A percentile compares a stretch with the other conserved stretches of the same genome.
These are phyloP conservation scores for Catunica adiposa DNA, from an alignment of 2,329 filamentous ascomycete genomes.

Conservation along the genomic window DNA sequence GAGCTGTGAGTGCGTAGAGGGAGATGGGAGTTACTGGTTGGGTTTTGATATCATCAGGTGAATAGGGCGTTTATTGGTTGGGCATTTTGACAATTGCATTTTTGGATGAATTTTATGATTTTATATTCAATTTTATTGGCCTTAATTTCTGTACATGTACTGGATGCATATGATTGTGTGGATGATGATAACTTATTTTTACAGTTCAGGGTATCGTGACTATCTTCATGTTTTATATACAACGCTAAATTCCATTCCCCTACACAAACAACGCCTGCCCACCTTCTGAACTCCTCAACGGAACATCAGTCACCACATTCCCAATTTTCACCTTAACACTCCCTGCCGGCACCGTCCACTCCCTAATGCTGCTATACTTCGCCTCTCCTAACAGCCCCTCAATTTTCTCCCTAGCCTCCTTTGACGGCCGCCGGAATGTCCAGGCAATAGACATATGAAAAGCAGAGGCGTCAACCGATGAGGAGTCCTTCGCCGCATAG, in stretches of 20 bases:
- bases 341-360: conserved; percentile 36
- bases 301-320: conserved; percentile 43
- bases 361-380: conserved; percentile 19
- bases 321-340: conserved; percentile 61
- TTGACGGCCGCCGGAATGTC: conserved; percentile 39
- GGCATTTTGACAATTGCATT: conserved; percentile 7
- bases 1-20: conserved; percentile 27
- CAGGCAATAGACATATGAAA: conserved; percentile 90
- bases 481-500: conserved; percentile 33
- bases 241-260: neutral
- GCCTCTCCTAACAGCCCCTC: conserved; percentile 17
- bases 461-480: conserved; percentile 25
- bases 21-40: neutral
- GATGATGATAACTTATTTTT: neutral
- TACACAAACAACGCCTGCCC: neutral
- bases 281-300: conserved; percentile 19
- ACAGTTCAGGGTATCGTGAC: neutral
- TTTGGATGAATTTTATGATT: neutral
- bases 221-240: neutral
- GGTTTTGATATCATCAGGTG: neutral
- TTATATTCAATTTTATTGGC: neutral
- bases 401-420: conserved; percentile 23
- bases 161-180: neutral
- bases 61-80: conserved; percentile 2
- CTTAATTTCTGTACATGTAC: too few species aligned